Percentiles rank a stretch among this genome's conserved stretches.
Evolutionary conservation across 208 protist genomes (phyloP).

Genomic region (Leishmania guyanensis): DNA sequence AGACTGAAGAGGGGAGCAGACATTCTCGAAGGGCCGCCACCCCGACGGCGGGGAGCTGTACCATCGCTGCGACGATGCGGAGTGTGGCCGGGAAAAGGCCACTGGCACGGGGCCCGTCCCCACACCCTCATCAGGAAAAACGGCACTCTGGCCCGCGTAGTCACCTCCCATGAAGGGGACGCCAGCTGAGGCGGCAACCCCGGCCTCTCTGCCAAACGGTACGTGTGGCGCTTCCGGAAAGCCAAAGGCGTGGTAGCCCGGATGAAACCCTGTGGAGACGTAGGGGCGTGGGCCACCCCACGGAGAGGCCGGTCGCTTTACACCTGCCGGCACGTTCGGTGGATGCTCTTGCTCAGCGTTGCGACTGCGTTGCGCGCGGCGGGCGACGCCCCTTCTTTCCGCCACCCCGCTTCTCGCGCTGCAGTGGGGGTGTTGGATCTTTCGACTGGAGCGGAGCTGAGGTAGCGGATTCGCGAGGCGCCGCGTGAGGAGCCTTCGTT

Average conservation of each 20-base stretch:
- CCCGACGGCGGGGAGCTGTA: neutral
- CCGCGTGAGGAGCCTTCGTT: neutral
- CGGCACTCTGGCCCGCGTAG: neutral
- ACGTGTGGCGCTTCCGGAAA: neutral
- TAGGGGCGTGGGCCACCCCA: neutral
- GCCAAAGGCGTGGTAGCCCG: neutral
- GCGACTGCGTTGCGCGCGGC: neutral
- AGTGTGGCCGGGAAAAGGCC: neutral
- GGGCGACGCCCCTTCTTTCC: neutral
- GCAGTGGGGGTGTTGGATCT: neutral
- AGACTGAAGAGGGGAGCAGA: neutral
- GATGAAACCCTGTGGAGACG: neutral
- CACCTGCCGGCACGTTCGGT: neutral
- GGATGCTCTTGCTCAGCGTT: neutral
- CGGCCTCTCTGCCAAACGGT: slow-evolving; percentile 5
- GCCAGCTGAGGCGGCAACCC: neutral
- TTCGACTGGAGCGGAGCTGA: neutral
- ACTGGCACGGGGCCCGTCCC: neutral
- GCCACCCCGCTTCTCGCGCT: neutral
- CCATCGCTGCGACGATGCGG: slow-evolving; percentile 1
- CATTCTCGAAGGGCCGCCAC: neutral
- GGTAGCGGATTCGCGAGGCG: neutral
- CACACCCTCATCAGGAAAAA: neutral
- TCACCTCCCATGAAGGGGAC: neutral
- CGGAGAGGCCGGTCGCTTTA: neutral